phyloP scores from a whole-genome alignment of 1,139 yeast species.

The Blastobotrys buckinghamii region DNA sequence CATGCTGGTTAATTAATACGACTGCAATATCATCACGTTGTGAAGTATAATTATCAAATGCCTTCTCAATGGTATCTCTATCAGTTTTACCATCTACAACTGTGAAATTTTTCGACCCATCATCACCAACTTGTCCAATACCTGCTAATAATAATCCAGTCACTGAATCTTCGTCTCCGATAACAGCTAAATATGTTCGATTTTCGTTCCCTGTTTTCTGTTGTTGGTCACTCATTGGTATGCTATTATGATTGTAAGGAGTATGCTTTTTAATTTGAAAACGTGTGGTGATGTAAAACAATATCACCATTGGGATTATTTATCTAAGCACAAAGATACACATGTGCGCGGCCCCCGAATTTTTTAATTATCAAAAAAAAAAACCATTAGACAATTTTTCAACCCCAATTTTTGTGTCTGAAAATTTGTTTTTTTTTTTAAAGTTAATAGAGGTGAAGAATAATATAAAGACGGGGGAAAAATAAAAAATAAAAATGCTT shows the following conservation, averaged over 20 bases:
- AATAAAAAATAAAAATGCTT: neutral
- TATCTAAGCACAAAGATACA: too few relatives aligned
- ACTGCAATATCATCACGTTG: conserved; percentile 89
- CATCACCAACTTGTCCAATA: conserved; percentile 75
- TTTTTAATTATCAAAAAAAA: too few relatives aligned
- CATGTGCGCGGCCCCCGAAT: too few relatives aligned
- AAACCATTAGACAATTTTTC: too few relatives aligned
- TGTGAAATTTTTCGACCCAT: conserved; percentile 73
- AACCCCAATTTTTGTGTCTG: too few relatives aligned
- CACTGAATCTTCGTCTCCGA: conserved; percentile 96
- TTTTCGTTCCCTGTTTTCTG: conserved; percentile 8
- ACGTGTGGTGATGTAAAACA: too few relatives aligned
- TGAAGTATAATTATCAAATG: conserved; percentile 68
- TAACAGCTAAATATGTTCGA: conserved; percentile 79
- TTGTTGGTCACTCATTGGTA: conserved; percentile 2
- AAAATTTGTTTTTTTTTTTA: too few relatives aligned
- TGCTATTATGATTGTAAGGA: too few relatives aligned
- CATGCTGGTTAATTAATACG: conserved; percentile 84
- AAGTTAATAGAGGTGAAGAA: neutral
- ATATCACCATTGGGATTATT: too few relatives aligned
- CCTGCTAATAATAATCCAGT: conserved; percentile 97
- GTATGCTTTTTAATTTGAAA: too few relatives aligned
- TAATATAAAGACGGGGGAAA: neutral
- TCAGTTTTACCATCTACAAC: conserved; percentile 78
- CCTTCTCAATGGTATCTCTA: conserved; percentile 65